These are phyloP conservation scores for Monosporozyma aerobia DNA, from an alignment of 805 yeast genomes.

Conservation along the genomic window DNA sequence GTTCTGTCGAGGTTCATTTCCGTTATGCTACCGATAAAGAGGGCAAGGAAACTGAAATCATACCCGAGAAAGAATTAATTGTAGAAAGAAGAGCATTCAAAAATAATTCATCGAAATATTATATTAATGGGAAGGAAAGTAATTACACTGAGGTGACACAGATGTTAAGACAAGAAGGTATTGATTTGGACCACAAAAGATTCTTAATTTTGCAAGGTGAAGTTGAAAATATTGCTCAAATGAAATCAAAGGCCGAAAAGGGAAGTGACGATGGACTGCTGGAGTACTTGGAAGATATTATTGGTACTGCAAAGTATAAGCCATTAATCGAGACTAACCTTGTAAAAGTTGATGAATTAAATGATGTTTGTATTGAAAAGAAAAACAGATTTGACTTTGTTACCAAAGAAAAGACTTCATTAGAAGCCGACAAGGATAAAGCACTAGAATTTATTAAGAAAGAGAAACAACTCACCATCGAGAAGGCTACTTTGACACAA, in stretches of 20 bases:
- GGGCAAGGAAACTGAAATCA: constrained; percentile 27
- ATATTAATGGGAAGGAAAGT: constrained; percentile 59
- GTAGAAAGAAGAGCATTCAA: constrained; percentile 73
- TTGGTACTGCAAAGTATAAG: constrained; percentile 86
- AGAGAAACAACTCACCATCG: constrained; percentile 51
- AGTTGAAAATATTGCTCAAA: constrained; percentile 95
- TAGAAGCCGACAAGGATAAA: constrained; percentile 55
- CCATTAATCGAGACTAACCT: constrained; percentile 58
- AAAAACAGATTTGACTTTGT: constrained; percentile 72
- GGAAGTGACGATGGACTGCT: constrained; percentile 88
- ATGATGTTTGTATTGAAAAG: constrained; percentile 73
- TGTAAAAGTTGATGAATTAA: constrained; percentile 57
- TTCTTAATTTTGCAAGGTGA: constrained; percentile 95
- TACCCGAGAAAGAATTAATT: constrained; percentile 48
- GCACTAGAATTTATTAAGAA: constrained; percentile 57
- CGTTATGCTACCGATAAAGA: constrained; percentile 57
- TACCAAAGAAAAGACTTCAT: constrained; percentile 56
- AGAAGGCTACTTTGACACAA: constrained; percentile 51
- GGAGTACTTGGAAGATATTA: constrained; percentile 92
- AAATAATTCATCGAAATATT: constrained; percentile 72
- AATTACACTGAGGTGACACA: constrained; percentile 71
- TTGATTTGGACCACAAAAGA: constrained; percentile 90
- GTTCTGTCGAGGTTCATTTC: constrained; percentile 89
- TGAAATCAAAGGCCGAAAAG: constrained; percentile 93
- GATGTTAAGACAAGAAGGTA: constrained; percentile 68